Base-by-base conservation (phyloP, 2,329 filamentous ascomycete genomes). In the Fusarium compactum region DNA sequence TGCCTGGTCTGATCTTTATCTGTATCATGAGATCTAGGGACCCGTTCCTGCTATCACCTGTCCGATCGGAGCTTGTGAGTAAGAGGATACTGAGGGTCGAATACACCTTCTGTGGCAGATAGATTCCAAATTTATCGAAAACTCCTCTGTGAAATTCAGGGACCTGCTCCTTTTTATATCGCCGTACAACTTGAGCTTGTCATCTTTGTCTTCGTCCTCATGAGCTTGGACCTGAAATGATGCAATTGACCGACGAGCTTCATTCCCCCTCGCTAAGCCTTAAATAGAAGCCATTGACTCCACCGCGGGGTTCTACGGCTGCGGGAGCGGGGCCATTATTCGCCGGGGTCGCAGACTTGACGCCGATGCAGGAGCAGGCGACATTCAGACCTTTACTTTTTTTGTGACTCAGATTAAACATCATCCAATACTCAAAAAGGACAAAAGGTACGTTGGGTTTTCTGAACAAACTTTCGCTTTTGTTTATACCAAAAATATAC, bases 281-380 rank as follows among this genome's bases (percentile, higher is more conserved):
- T 41, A 57, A 57, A 57, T 18, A 46, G 55, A 47, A 40, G 10
- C 0, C 12, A 20, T 16, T 16, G 16, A 15, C 48, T 24, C 63
- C 63, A 66, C 63, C 56, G 63, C 63, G 63, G 63, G 63, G 55
- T 51, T 47, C 27, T 65, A 22, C 12, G 34, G 34, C 29, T 46
- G 58, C 71, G 71, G 71, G 55, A 74, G 71, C 67, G 71, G 71
- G 67, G 72, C 64, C 58, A 69, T 65, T 62, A 67, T 73, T 69
- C 56, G 57, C 72, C 64, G 57, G 60, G 45, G 43, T 41, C 47
- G 41, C 52, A 45, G 25, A 41, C 34, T 63, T 16, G 50, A 72
- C 43, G 29, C 64, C 62, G 65, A 73, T 58, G 9, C 45, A 70
- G 67, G 67, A 70, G 62, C 58, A 51, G 48, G 27, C n/a, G 27